Percentiles rank a stretch among this genome's conserved stretches.
These are phyloP conservation scores for Penicillium frequentans DNA, from an alignment of 2,329 filamentous ascomycete species.

Conservation along the genomic window DNA sequence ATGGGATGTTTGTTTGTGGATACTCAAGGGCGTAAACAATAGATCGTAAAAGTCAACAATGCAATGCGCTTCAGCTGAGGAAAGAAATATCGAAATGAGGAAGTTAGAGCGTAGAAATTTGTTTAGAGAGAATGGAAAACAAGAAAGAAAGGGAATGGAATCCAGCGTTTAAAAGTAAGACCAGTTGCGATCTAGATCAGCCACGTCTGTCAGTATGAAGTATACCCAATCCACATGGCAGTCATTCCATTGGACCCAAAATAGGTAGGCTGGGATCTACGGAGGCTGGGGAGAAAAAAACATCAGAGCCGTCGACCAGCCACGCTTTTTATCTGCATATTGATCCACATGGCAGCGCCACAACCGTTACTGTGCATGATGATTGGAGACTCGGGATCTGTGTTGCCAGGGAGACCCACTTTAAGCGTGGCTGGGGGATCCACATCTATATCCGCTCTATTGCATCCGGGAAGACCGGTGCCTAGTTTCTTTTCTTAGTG, in stretches of 20 bases:
- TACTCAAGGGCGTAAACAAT: not conserved
- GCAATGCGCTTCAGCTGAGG: not conserved
- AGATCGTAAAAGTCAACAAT: not conserved
- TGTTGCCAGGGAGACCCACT: conserved; percentile 7
- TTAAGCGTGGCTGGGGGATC: conserved; percentile 21
- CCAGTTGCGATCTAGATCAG: conserved; percentile 1
- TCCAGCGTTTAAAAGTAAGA: conserved; percentile 12
- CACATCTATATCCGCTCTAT: conserved; percentile 4
- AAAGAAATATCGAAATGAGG: not conserved
- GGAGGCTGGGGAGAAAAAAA: conserved; percentile 20
- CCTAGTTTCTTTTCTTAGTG: conserved; percentile 26
- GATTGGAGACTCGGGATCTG: conserved; percentile 3
- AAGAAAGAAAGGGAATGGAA: not conserved
- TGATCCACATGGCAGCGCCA: conserved; percentile 16
- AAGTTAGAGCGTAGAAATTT: not conserved
- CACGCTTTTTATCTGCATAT: not conserved
- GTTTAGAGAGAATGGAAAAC: not conserved
- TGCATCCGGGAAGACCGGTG: conserved; percentile 7
- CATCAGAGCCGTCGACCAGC: conserved; percentile 5
- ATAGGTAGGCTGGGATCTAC: conserved; percentile 24
- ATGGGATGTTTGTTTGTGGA: not conserved
- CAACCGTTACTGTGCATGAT: not conserved
- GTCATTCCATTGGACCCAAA: conserved; percentile 17
- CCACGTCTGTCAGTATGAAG: conserved; percentile 8
- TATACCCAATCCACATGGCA: conserved; percentile 9